Percentiles rank a stretch among this genome's conserved stretches.
Evolutionary conservation across 805 yeast species (phyloP).

Genomic region (Zygosaccharomyces bailii): DNA sequence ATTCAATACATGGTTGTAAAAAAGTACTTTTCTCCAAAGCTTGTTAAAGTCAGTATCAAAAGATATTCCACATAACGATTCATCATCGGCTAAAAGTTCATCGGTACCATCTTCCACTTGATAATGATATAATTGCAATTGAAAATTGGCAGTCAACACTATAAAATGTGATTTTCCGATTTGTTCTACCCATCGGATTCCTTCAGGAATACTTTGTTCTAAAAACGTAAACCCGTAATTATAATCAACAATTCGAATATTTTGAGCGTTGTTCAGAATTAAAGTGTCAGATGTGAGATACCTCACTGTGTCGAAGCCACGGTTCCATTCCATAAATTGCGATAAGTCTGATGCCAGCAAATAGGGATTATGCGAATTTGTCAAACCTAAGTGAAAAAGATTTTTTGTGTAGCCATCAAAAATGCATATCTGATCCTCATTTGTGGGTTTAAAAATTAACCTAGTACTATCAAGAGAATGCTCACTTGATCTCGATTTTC

Average conservation of each 20-base stretch:
- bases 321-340: constrained; percentile 24
- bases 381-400: constrained; percentile 15
- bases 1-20: constrained; percentile 26
- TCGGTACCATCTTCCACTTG: constrained; percentile 27
- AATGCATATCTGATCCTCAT: constrained; percentile 12
- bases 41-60: constrained; percentile 22
- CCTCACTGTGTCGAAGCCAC: constrained; percentile 18
- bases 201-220: constrained; percentile 21
- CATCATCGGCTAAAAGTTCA: constrained; percentile 16
- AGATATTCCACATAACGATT: constrained; percentile 19
- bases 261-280: constrained; percentile 18
- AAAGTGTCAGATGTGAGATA: constrained; percentile 23
- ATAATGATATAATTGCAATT: constrained; percentile 23
- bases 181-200: constrained; percentile 21
- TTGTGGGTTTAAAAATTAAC: constrained; percentile 19
- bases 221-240: constrained; percentile 30
- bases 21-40: constrained; percentile 29
- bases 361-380: constrained; percentile 9
- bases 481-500: neutral
- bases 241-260: constrained; percentile 27
- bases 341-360: constrained; percentile 18
- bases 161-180: constrained; percentile 20
- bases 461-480: constrained; percentile 9
- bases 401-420: constrained; percentile 24
- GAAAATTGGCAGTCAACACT: constrained; percentile 23